Percentiles rank a stretch among this genome's conserved stretches.
phyloP scores from a whole-genome alignment of 345 rosid species.

The Ceriops decandra region DNA sequence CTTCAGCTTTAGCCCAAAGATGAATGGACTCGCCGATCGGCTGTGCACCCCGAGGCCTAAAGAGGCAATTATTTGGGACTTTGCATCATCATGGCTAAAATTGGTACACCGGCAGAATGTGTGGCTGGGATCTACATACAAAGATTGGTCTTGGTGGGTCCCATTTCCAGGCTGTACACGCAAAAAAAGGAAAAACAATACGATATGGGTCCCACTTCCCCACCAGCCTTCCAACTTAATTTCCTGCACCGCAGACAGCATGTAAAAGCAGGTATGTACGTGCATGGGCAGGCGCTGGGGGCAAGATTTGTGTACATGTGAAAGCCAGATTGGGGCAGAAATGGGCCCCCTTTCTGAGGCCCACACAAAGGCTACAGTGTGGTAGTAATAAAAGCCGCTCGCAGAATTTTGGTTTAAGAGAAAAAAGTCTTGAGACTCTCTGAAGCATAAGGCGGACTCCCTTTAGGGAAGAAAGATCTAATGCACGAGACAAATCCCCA shows the following conservation, averaged over 20 bases:
- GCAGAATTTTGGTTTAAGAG: no score
- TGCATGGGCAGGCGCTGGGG: neutral
- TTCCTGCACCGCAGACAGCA: slow-evolving; percentile 31
- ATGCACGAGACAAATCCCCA: slow-evolving; percentile 29
- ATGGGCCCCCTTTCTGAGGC: slow-evolving; percentile 3
- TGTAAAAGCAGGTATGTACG: neutral
- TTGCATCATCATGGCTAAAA: neutral
- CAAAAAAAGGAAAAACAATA: neutral
- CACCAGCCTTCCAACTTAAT: slow-evolving; percentile 8
- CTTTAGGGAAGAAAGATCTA: slow-evolving; percentile 13
- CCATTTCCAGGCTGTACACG: slow-evolving; percentile 37
- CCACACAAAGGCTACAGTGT: slow-evolving; percentile 12
- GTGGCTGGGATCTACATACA: slow-evolving; percentile 21
- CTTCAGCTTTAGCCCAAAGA: neutral
- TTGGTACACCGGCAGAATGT: neutral
- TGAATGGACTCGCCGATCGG: no score
- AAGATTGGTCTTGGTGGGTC: slow-evolving; percentile 26
- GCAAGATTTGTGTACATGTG: slow-evolving; percentile 13
- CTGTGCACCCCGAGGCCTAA: no score
- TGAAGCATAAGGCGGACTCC: no score
- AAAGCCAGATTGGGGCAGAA: slow-evolving; percentile 15
- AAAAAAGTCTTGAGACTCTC: no score
- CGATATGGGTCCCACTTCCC: neutral
- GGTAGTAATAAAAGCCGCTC: slow-evolving; percentile 5
- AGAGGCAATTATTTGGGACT: neutral